phyloP scores from a whole-genome alignment of 345 rosid species.

The Euphorbia tirucalli region DNA sequence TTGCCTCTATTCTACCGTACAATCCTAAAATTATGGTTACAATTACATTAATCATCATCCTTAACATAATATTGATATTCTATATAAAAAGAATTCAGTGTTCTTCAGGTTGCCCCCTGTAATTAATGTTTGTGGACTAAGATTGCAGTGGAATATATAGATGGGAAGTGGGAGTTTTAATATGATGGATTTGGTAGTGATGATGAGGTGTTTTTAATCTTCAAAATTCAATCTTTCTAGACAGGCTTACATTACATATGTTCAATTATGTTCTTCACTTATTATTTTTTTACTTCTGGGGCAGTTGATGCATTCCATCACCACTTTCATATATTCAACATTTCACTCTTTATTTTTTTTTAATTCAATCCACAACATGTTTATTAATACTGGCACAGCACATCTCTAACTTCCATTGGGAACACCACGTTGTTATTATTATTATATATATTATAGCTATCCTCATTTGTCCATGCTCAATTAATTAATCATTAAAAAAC shows the following conservation, averaged over 20 bases:
- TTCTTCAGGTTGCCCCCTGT: conserved; percentile 30
- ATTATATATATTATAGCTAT: too few species aligned
- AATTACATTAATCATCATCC: conserved; percentile 7
- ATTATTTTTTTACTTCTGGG: not conserved
- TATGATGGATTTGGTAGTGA: not conserved
- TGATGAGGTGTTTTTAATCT: not conserved
- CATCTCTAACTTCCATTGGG: too few species aligned
- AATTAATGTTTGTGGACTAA: not conserved
- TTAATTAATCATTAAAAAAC: too few species aligned
- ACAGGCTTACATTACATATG: not conserved
- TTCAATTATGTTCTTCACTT: too few species aligned
- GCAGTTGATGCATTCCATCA: conserved; percentile 20
- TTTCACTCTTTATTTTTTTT: too few species aligned
- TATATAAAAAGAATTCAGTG: conserved; percentile 20
- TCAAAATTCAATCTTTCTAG: not conserved
- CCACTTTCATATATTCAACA: too few species aligned
- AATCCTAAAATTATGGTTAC: conserved; percentile 19
- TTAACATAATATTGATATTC: too few species aligned
- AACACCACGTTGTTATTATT: too few species aligned
- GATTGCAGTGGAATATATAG: not conserved
- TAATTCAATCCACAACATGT: too few species aligned
- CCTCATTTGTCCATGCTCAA: too few species aligned
- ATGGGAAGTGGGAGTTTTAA: not conserved
- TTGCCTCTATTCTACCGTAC: conserved; percentile 20
- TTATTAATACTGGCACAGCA: too few species aligned